Evolutionary conservation across 257 asterid genomes (phyloP).

Genomic region (Nicotiana benthamiana): DNA sequence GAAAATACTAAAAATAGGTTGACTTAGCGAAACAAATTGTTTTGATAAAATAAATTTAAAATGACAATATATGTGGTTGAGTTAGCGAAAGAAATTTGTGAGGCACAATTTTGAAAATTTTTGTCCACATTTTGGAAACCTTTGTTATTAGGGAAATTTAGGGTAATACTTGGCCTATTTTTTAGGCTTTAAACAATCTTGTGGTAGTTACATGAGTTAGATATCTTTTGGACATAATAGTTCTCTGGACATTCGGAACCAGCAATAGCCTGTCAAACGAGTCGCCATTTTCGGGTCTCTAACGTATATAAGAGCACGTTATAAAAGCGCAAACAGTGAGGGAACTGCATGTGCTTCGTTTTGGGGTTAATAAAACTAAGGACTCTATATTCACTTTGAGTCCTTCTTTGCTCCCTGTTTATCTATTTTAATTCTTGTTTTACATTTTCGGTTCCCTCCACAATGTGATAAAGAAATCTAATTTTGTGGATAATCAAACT

Average conservation of each 20-base stretch:
- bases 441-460: background rate
- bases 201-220: background rate
- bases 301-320: background rate
- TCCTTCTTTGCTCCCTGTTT: background rate
- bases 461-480: no score
- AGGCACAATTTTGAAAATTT: background rate
- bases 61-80: background rate
- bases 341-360: constrained; percentile 1
- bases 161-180: background rate
- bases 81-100: background rate
- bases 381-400: constrained; percentile 1
- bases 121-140: background rate
- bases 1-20: no score
- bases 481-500: background rate
- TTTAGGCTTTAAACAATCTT: background rate
- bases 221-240: background rate
- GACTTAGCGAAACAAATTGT: background rate
- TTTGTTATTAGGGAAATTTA: background rate
- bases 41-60: background rate
- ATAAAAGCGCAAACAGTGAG: background rate
- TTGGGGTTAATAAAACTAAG: background rate
- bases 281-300: background rate
- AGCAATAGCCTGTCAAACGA: background rate
- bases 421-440: background rate
- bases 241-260: background rate